A percentile compares a stretch with the other conserved stretches of the same genome.
Conservation (phyloP, 2,329 filamentous ascomycete genomes). For the Trichoderma sp. region DNA sequence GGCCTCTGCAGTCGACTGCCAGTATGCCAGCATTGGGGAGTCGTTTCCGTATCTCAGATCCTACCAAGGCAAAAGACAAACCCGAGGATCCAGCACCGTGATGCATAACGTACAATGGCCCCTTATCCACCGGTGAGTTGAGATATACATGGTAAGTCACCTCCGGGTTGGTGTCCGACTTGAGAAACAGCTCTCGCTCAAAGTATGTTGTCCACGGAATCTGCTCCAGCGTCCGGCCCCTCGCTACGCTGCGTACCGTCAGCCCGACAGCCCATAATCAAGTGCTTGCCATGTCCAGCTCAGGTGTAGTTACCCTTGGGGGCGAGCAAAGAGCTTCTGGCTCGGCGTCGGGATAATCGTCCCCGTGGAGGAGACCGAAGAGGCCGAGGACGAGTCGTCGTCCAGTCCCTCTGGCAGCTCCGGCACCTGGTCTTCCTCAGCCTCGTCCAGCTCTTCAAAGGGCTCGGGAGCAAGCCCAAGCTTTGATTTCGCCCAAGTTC, state of each 20-base stretch:
- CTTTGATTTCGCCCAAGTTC: conserved; percentile 73
- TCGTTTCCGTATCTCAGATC: conserved; percentile 70
- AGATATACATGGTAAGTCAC: conserved; percentile 83
- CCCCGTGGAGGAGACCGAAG: conserved; percentile 85
- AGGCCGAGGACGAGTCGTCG: conserved; percentile 77
- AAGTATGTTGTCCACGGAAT: conserved; percentile 90
- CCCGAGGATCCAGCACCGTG: conserved; percentile 93
- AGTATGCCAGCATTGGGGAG: conserved; percentile 80
- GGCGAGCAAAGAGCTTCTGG: conserved; percentile 69
- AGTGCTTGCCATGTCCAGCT: background rate
- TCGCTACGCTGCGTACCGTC: conserved; percentile 40
- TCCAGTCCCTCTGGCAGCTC: conserved; percentile 45
- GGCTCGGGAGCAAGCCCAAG: conserved; percentile 54
- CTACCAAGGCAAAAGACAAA: conserved; percentile 82
- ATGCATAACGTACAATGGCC: conserved; percentile 87
- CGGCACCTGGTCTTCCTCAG: conserved; percentile 44
- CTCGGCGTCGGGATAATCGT: conserved; percentile 81
- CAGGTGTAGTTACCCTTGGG: conserved; percentile 54
- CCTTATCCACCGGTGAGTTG: conserved; percentile 70
- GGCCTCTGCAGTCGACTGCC: conserved; percentile 79
- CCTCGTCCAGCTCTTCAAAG: conserved; percentile 53
- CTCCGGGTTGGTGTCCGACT: conserved; percentile 40
- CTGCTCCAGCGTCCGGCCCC: conserved; percentile 58
- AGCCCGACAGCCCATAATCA: conserved; percentile 23
- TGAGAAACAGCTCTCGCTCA: conserved; percentile 77